phyloP scores from a whole-genome alignment of 2,329 filamentous ascomycete genomes.

The Emydomyces testavorans region DNA sequence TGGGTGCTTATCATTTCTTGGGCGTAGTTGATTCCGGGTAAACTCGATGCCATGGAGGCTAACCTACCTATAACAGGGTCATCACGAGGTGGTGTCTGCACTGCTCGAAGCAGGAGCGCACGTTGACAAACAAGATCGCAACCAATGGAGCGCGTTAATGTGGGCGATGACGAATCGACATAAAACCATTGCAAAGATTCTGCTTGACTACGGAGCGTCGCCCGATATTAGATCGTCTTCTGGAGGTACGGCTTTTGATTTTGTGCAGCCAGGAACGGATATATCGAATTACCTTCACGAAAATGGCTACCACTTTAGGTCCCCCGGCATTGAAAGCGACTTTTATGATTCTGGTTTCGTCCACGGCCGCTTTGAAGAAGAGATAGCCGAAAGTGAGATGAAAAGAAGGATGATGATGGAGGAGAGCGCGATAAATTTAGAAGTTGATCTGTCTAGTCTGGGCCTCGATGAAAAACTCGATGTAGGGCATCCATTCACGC shows the following conservation, averaged over 20 bases:
- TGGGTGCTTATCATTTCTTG: conserved; percentile 37
- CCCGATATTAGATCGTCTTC: conserved; percentile 90
- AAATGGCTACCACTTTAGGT: conserved; percentile 63
- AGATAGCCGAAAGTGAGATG: conserved; percentile 93
- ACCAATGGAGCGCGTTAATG: conserved; percentile 96
- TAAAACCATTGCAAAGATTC: conserved; percentile 83
- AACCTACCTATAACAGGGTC: conserved; percentile 47
- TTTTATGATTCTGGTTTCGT: conserved; percentile 90
- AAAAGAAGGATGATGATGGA: conserved; percentile 92
- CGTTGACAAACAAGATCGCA: conserved; percentile 87
- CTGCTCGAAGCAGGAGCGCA: conserved; percentile 76
- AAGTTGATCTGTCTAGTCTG: conserved; percentile 90
- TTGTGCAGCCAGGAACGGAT: conserved; percentile 87
- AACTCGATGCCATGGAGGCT: no score
- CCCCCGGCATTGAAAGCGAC: conserved; percentile 52
- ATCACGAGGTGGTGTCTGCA: conserved; percentile 74
- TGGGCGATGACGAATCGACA: conserved; percentile 99
- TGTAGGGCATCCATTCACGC: conserved; percentile 39
- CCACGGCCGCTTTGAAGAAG: conserved; percentile 90
- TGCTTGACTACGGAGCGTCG: conserved; percentile 90
- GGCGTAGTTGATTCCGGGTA: no score
- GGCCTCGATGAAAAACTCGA: conserved; percentile 93
- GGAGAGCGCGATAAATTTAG: conserved; percentile 91
- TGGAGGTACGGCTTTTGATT: conserved; percentile 88
- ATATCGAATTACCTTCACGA: conserved; percentile 92